Conservation (phyloP, 2,329 filamentous ascomycete genomes). For the Grosmannia penicillata region DNA sequence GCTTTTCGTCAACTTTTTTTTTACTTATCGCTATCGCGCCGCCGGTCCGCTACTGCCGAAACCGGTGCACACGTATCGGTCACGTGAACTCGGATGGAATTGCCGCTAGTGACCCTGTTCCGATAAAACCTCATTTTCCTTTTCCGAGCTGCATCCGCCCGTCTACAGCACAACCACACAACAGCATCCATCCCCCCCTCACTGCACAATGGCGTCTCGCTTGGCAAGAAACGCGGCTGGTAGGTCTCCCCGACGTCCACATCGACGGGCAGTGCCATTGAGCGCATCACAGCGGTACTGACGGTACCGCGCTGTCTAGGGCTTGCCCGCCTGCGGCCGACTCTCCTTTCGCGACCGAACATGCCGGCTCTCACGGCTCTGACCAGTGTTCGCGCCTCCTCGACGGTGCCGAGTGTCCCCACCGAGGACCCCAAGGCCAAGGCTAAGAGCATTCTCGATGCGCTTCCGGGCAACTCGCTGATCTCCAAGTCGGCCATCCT, state of each 20-base stretch:
- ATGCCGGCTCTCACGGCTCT: conserved; percentile 32
- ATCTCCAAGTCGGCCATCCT: conserved; percentile 95
- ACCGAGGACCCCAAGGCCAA: conserved; percentile 88
- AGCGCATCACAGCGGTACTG: neutral
- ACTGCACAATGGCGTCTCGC: conserved; percentile 89
- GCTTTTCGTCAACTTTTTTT: conserved; percentile 5
- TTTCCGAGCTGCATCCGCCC: conserved; percentile 10
- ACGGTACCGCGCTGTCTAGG: conserved; percentile 6
- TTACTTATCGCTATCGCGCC: conserved; percentile 1
- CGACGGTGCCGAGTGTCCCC: conserved; percentile 59
- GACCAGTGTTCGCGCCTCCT: conserved; percentile 57
- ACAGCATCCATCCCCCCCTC: conserved; percentile 25
- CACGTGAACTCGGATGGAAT: conserved; percentile 19
- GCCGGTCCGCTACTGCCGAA: neutral
- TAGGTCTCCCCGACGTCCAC: conserved; percentile 36
- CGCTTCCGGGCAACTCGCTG: conserved; percentile 81
- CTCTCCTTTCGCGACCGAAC: conserved; percentile 5
- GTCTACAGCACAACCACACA: conserved; percentile 3
- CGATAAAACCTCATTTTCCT: conserved; percentile 29
- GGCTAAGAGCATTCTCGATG: conserved; percentile 87
- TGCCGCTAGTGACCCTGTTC: conserved; percentile 10
- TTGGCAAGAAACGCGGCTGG: conserved; percentile 89
- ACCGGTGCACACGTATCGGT: neutral
- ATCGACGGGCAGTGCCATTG: neutral
- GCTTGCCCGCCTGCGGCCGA: conserved; percentile 10